A percentile compares a stretch with the other conserved stretches of the same genome.
Evolutionary conservation across 805 yeast genomes (phyloP).

Genomic region (Starmerella bombicola): DNA sequence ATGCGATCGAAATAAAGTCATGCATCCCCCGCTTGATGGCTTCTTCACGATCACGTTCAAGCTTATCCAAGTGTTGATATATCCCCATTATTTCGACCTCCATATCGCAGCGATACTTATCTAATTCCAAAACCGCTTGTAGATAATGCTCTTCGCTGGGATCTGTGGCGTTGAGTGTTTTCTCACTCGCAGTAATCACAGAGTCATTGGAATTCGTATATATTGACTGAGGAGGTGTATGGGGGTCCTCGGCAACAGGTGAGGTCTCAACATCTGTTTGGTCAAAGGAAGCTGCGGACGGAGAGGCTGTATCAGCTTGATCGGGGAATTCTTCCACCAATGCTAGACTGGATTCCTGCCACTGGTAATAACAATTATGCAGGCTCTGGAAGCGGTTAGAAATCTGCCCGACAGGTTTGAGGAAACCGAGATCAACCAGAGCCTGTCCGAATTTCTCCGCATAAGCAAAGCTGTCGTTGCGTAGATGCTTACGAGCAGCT

Average conservation of each 20-base stretch:
- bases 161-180: conserved; percentile 9
- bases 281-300: background rate
- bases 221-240: background rate
- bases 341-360: conserved; percentile 28
- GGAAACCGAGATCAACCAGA: conserved; percentile 46
- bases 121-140: conserved; percentile 44
- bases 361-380: conserved; percentile 58
- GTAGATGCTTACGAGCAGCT: conserved; percentile 44
- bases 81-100: conserved; percentile 58
- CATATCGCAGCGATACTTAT: conserved; percentile 49
- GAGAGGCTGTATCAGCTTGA: background rate
- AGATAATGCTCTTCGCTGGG: conserved; percentile 33
- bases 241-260: background rate
- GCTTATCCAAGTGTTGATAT: conserved; percentile 54
- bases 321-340: conserved; percentile 7
- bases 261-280: background rate
- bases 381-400: conserved; percentile 48
- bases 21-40: conserved; percentile 54
- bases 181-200: background rate
- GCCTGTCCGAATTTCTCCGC: conserved; percentile 72
- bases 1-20: conserved; percentile 41
- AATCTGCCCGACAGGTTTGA: conserved; percentile 47
- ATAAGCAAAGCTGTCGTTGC: conserved; percentile 39
- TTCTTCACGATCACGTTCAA: conserved; percentile 56
- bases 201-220: background rate